Evolutionary conservation across 805 yeast species (phyloP).

Genomic region (Komagataella kurtzmanii): DNA sequence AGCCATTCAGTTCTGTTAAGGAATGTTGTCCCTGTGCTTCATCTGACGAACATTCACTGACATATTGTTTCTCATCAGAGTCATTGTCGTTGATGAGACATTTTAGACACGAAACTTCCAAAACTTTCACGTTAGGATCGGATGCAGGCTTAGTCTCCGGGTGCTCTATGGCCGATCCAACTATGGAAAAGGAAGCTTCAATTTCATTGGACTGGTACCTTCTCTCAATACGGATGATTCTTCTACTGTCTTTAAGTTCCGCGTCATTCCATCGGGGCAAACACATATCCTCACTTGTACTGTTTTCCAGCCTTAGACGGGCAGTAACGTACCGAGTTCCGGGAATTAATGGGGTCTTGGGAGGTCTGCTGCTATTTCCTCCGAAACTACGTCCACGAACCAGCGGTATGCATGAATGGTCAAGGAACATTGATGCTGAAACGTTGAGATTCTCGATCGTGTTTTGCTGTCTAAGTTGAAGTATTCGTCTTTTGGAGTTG

Average conservation of each 20-base stretch:
- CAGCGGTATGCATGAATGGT: neutral
- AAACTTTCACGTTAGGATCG: constrained; percentile 18
- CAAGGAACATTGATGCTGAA: neutral
- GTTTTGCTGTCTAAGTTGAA: too few relatives aligned
- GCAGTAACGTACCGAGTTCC: constrained; percentile 27
- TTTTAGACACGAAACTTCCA: constrained; percentile 48
- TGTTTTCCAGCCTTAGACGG: constrained; percentile 28
- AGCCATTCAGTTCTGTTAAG: too few relatives aligned
- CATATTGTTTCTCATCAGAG: constrained; percentile 4
- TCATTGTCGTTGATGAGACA: constrained; percentile 11
- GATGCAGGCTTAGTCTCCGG: constrained; percentile 26
- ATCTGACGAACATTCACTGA: neutral
- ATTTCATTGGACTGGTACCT: constrained; percentile 33
- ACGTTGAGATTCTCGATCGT: neutral
- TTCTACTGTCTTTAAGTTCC: constrained; percentile 35
- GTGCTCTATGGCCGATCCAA: constrained; percentile 36
- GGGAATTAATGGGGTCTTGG: constrained; percentile 9
- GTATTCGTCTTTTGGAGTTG: too few relatives aligned
- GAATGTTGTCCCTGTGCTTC: too few relatives aligned
- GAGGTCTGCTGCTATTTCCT: constrained; percentile 39
- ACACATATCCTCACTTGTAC: constrained; percentile 32
- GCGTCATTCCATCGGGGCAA: constrained; percentile 31
- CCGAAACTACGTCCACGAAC: constrained; percentile 43
- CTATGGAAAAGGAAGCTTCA: constrained; percentile 32
- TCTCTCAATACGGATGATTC: constrained; percentile 46